These are phyloP conservation scores for Pisolithus microcarpus DNA, from an alignment of 768 basidiomycete species.

Conservation along the genomic window DNA sequence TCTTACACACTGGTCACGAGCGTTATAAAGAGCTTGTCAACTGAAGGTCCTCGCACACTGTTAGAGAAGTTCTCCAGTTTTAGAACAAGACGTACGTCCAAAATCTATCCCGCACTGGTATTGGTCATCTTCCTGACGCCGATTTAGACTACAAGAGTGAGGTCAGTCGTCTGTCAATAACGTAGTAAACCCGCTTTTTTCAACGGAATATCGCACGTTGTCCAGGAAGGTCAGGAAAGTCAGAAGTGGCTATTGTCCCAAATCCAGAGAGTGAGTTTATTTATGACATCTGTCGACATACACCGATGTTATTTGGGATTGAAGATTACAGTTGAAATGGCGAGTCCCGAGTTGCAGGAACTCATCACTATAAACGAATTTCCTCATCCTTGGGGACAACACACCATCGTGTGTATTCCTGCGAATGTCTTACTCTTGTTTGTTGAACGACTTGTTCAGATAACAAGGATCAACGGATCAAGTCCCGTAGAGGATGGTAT, in stretches of 20 bases:
- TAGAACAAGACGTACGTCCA: conserved; percentile 58
- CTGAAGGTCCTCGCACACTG: conserved; percentile 55
- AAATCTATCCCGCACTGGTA: not conserved
- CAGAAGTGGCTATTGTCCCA: conserved; percentile 70
- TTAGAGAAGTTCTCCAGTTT: conserved; percentile 64
- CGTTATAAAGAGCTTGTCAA: conserved; percentile 63
- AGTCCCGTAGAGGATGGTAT: conserved; percentile 52
- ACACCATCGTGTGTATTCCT: conserved; percentile 58
- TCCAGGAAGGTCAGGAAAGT: conserved; percentile 65
- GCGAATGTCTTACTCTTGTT: not conserved
- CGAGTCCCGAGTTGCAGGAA: conserved; percentile 46
- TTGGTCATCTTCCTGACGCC: conserved; percentile 15
- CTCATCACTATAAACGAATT: conserved; percentile 67
- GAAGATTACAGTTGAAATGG: conserved; percentile 60
- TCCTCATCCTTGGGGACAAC: conserved; percentile 78
- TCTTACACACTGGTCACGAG: conserved; percentile 50
- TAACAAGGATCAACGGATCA: conserved; percentile 70
- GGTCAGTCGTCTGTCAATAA: conserved; percentile 31
- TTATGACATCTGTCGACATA: conserved; percentile 1
- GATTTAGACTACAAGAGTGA: conserved; percentile 64
- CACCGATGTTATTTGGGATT: conserved; percentile 4
- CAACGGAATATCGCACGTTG: conserved; percentile 8
- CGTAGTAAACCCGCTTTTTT: conserved; percentile 3
- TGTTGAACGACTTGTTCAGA: conserved; percentile 33
- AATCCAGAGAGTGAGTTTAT: conserved; percentile 49